phyloP scores from a whole-genome alignment of 225 moss, liverwort and hornwort species.

The Climacium dendroides region DNA sequence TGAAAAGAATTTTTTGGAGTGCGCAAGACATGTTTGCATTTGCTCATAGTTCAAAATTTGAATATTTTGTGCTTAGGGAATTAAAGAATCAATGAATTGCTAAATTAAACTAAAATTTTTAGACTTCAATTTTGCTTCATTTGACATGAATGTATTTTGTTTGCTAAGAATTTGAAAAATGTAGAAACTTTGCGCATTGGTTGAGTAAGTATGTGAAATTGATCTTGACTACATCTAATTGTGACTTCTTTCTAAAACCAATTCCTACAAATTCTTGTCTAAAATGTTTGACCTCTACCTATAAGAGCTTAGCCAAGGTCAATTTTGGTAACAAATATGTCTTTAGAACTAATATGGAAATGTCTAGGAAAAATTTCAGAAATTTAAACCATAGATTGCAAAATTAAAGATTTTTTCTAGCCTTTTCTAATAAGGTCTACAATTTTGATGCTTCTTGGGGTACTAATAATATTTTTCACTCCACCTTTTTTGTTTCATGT shows the following conservation, averaged over 20 bases:
- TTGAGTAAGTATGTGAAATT: background rate
- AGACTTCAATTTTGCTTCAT: background rate
- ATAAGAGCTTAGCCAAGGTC: fast-evolving
- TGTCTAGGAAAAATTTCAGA: fast-evolving
- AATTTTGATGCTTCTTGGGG: background rate
- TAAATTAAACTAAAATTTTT: background rate
- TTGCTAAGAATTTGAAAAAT: background rate
- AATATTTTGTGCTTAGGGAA: background rate
- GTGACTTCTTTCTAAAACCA: background rate
- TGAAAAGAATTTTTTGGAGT: background rate
- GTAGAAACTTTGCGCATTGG: background rate
- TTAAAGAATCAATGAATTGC: background rate
- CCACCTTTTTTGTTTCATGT: background rate
- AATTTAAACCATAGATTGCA: background rate
- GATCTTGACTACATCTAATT: background rate
- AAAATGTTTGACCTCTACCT: background rate
- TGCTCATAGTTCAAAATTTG: background rate
- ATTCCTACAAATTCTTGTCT: background rate
- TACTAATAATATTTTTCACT: background rate
- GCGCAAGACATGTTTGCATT: background rate
- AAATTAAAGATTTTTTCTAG: background rate
- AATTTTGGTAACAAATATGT: background rate
- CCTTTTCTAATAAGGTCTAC: background rate
- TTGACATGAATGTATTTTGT: background rate
- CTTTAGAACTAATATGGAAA: background rate